Evolutionary conservation across 169 alveolate genomes (phyloP).

Genomic region (Plasmodium coatneyi): DNA sequence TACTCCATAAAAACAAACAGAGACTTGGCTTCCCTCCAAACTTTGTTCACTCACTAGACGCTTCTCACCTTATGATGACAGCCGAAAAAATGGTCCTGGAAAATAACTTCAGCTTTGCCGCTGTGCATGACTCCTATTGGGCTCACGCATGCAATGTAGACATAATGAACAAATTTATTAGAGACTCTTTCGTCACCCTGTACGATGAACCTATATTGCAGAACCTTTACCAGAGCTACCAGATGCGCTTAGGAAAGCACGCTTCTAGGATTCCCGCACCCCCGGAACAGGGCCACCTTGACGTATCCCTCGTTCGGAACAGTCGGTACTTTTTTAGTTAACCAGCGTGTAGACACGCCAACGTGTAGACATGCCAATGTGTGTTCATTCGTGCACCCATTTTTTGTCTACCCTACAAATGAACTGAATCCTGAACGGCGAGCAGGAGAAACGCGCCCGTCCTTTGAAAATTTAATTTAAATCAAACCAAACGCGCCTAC

Average conservation of each 20-base stretch:
- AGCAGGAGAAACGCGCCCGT: background rate
- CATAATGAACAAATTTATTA: constrained; percentile 85
- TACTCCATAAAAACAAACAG: constrained; percentile 89
- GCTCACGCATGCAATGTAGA: constrained; percentile 95
- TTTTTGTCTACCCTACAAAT: background rate
- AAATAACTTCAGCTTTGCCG: constrained; percentile 91
- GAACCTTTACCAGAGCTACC: constrained; percentile 85
- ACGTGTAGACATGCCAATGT: background rate
- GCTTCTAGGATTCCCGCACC: constrained; percentile 85
- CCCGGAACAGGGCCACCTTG: constrained; percentile 86
- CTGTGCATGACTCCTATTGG: constrained; percentile 98
- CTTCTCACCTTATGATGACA: constrained; percentile 96
- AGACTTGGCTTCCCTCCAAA: constrained; percentile 98
- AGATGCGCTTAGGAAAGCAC: constrained; percentile 80
- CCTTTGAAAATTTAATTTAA: background rate
- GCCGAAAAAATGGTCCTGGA: constrained; percentile 89
- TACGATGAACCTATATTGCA: constrained; percentile 93
- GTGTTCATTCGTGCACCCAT: background rate
- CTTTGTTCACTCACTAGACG: constrained; percentile 96
- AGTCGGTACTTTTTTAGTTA: constrained; percentile 82
- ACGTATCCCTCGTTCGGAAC: constrained; percentile 76
- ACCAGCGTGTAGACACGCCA: background rate
- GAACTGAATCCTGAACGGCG: background rate
- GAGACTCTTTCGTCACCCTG: constrained; percentile 92
- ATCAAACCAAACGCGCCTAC: background rate